phyloP scores from a whole-genome alignment of 441 rosid genomes.

The Arabidopsis lyrata region DNA sequence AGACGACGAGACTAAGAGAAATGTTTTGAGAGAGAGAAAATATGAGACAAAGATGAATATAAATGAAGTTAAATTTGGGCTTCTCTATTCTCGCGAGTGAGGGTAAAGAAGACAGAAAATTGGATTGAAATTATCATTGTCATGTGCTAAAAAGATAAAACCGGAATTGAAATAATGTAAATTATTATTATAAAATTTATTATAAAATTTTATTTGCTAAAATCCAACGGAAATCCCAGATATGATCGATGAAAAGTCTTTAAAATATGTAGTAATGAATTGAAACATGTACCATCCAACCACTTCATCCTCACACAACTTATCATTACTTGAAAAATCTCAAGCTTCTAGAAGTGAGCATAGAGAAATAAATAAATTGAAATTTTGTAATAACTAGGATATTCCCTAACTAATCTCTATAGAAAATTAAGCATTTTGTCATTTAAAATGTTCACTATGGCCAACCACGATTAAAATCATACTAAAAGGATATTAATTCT shows the following conservation, averaged over 20 bases:
- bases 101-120: no score
- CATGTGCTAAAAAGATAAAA: no score
- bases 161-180: not conserved
- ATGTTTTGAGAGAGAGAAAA: no score
- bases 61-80: no score
- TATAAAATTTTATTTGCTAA: not conserved
- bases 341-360: not conserved
- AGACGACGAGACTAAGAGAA: no score
- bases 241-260: not conserved
- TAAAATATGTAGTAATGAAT: not conserved
- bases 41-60: no score
- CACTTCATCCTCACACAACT: conserved; percentile 22
- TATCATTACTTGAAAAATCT: conserved; percentile 13
- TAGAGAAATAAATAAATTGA: not conserved
- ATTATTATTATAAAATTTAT: not conserved
- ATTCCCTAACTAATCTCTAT: not conserved
- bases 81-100: no score
- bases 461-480: not conserved
- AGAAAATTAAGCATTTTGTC: not conserved
- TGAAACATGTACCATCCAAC: conserved; percentile 21
- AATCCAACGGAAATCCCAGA: not conserved
- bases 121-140: no score
- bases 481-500: not conserved
- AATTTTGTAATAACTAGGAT: not conserved
- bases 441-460: not conserved